A percentile compares a stretch with the other conserved stretches of the same genome.
phyloP scores from a whole-genome alignment of 1,139 yeast genomes.

The Suhomyces atakaporum region DNA sequence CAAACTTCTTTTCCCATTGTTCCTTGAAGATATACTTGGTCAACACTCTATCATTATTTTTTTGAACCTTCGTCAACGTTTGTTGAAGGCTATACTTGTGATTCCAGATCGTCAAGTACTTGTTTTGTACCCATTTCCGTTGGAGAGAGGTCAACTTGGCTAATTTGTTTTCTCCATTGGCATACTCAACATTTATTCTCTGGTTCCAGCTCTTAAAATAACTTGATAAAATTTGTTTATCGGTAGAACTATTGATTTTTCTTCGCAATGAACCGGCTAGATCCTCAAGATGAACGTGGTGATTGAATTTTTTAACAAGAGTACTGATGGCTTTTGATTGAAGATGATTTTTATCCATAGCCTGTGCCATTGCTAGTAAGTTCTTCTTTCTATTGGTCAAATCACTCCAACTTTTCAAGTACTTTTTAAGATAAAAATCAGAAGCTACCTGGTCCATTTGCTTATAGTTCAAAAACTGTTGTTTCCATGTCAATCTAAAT shows the following conservation, averaged over 20 bases:
- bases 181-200: not conserved
- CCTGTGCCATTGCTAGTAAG: not conserved
- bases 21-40: slow-evolving; percentile 17
- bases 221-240: not conserved
- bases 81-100: slow-evolving; percentile 9
- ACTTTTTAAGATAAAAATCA: slow-evolving; percentile 2
- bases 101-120: slow-evolving; percentile 21
- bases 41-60: slow-evolving; percentile 12
- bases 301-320: not conserved
- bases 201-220: not conserved
- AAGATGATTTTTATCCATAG: not conserved
- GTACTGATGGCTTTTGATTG: not conserved
- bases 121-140: slow-evolving; percentile 13
- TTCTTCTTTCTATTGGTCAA: not conserved
- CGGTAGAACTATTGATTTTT: not conserved
- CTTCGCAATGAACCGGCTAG: not conserved
- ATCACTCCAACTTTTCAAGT: slow-evolving; percentile 8
- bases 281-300: not conserved
- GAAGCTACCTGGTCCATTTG: slow-evolving; percentile 4
- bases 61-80: slow-evolving; percentile 11
- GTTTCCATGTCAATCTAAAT: slow-evolving; percentile 1
- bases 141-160: slow-evolving; percentile 13
- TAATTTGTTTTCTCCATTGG: slow-evolving; percentile 4
- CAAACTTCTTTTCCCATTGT: slow-evolving; percentile 19
- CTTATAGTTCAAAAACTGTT: not conserved